phyloP scores from a whole-genome alignment of 83 land plant species.

The Larix sibirica region DNA sequence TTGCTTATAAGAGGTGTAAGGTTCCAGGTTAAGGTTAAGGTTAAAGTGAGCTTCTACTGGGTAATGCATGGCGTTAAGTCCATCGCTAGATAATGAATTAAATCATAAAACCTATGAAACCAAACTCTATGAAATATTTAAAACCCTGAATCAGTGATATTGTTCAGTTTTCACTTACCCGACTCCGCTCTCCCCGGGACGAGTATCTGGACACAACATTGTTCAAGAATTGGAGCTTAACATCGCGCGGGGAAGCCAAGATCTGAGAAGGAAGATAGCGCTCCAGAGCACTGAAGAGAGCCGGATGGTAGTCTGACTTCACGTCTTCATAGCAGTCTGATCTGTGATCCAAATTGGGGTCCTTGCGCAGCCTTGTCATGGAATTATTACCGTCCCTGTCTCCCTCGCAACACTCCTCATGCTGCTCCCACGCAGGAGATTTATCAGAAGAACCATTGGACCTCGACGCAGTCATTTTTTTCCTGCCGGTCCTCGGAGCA shows the following conservation, averaged over 20 bases:
- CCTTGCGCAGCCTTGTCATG: background rate
- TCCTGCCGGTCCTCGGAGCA: background rate
- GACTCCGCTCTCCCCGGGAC: background rate
- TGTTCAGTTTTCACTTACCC: background rate
- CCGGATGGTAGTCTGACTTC: background rate
- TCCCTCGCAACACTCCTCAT: background rate
- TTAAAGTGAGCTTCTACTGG: too few species aligned
- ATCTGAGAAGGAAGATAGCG: background rate
- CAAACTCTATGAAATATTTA: background rate
- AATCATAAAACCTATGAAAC: background rate
- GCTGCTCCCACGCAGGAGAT: background rate
- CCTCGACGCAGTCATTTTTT: background rate
- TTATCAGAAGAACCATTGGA: background rate
- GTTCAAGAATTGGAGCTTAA: background rate
- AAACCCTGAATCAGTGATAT: background rate
- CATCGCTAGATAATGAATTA: too few species aligned
- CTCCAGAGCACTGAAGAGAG: slow-evolving; percentile 8
- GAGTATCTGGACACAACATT: slow-evolving; percentile 6
- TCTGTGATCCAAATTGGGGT: background rate
- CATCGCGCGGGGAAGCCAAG: background rate
- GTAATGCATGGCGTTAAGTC: too few species aligned
- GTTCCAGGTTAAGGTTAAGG: too few species aligned
- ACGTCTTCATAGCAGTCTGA: slow-evolving; percentile 6
- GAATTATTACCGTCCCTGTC: background rate
- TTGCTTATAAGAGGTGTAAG: too few species aligned